Evolutionary conservation across 495 filamentous ascomycete species (phyloP), one percentile per base, ranked within the genome.

Genomic region (Xylaria sp.): DNA sequence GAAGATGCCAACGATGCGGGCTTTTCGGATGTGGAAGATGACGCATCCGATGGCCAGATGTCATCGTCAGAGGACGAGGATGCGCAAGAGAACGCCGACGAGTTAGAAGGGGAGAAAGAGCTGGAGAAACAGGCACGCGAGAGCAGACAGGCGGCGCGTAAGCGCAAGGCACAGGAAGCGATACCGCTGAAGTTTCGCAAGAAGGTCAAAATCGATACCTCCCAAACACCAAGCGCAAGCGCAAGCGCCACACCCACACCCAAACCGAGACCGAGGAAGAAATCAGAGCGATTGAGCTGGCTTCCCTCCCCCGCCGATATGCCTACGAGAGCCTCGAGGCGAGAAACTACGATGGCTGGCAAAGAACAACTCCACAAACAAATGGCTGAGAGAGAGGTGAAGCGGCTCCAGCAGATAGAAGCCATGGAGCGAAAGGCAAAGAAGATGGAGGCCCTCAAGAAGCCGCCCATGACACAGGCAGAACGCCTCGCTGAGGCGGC

Each of bases 261-360:
- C 35, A 80, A 86, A 19, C 85, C 91, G 24, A 88, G 92, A 69
- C 91, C 91, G 4, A 95, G 93, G 84, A 99, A 97, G 85, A 98
- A 97, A 81, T 94, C 93, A 4, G 96, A 98, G 81, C 89, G 94
- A 52, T 85, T 90, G 48, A 97, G 93, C 69, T 97, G 94, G 93
- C 85, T 98, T 37, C 94, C 93, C 8, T 90, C 91, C 1, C 79
- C 85, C 11, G 92, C 92, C 68, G 94, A 97, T 75, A 88, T 90
- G 70, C 93, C 94, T 3, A 91, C 88, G 37, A 90, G 96, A 71
- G 89, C 92, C 31, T 98, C 95, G 0, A 91, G 91, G 21, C 92
- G 96, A 71, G 88, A 88, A 68, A 91, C 94, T 66, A 97, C 96
- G 5, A 90, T 93, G 80, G 86, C 90, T 68, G 97, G 94, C 76